These are phyloP conservation scores for Salvia miltiorrhiza DNA, from an alignment of 257 asterid species.

Conservation along the genomic window DNA sequence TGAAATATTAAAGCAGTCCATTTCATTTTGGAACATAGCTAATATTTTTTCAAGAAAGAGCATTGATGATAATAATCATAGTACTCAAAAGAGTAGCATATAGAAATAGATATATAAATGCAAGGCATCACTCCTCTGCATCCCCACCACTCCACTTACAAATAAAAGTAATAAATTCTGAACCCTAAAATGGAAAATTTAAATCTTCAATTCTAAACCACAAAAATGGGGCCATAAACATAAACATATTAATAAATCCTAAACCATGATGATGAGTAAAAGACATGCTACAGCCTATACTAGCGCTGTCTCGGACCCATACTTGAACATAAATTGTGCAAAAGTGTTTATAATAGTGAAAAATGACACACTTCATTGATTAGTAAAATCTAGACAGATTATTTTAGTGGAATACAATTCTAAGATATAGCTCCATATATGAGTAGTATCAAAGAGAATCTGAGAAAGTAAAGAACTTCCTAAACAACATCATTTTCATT, in stretches of 20 bases:
- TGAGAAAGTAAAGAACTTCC: background rate
- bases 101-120: background rate
- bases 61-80: background rate
- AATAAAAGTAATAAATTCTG: background rate
- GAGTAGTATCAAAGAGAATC: slow-evolving; percentile 6
- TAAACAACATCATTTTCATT: background rate
- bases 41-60: background rate
- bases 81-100: background rate
- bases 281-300: background rate
- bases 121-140: background rate
- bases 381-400: background rate
- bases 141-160: background rate
- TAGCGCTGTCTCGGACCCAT: background rate
- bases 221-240: too few species aligned
- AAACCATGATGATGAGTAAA: background rate
- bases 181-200: background rate
- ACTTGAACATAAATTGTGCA: background rate
- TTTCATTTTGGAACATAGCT: background rate
- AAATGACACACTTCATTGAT: background rate
- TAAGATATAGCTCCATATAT: background rate
- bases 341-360: background rate
- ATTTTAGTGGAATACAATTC: background rate
- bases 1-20: background rate
- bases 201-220: background rate
- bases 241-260: background rate